Evolutionary conservation across 371 early-diverging fungal genomes (phyloP), one percentile per base, ranked within the genome.

Genomic region (Mucor irregularis): DNA sequence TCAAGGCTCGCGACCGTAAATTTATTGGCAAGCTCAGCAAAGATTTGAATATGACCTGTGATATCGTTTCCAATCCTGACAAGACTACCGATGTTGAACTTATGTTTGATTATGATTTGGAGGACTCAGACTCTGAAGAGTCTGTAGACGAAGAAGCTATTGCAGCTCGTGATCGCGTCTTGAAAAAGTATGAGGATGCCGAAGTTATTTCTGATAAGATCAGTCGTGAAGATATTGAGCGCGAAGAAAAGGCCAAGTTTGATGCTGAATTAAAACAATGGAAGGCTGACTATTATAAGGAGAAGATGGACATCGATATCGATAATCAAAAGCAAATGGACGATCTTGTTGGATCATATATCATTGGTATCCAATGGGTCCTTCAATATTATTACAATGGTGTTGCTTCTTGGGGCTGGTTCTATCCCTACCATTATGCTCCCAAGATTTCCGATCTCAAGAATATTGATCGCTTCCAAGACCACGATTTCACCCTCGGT

Each of bases 391-490:
- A 99, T 69, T 96, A 95, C 71, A 75, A 85, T 31, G 99, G 98
- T 37, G 92, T 93, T 13, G 90, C 90, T 11, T 93, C 94, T 2
- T 99, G 99, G 99, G 91, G 89, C 13, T 99, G 97, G 97, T 99
- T 90, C 80, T 99, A 93, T 66, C 98, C 98, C 4, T 95, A 91
- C 74, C 97, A 99, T 68, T 99, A 98, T 74, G 93, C 99, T 5
- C 99, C 99, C 30, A 95, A 96, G 73, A 92, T 99, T 40, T 85
- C 90, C 25, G 88, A 88, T 64, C 47, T 88, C 6, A 74, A 67
- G 3, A 65, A 88, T 45, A 58, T 92, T 57, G 66, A 54, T 4
- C 71, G 81, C 16, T 87, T 85, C 70, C 64, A 80, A 54, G 64
- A 84, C 14, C 45, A 64, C 25, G 64, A 69, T n/a, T 96, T 98